These are phyloP conservation scores for Biscogniauxia mediterranea DNA, from an alignment of 2,329 filamentous ascomycete genomes.

Conservation along the genomic window DNA sequence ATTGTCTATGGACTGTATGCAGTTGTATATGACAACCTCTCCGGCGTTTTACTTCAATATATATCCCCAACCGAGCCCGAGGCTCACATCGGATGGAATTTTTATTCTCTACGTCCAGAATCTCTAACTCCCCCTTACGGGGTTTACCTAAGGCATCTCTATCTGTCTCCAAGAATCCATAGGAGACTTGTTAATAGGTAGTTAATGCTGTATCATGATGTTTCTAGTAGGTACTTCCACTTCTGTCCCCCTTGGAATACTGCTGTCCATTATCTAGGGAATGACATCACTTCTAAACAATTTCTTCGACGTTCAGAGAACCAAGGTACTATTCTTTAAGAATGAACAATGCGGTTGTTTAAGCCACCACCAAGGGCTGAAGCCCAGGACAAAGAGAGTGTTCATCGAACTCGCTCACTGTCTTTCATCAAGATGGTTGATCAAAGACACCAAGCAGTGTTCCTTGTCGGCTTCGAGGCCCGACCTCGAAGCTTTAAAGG, in stretches of 20 bases:
- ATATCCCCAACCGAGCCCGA: conserved; percentile 15
- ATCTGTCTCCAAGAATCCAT: neutral
- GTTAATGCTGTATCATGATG: neutral
- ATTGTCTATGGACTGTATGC: conserved; percentile 22
- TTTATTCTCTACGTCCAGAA: neutral
- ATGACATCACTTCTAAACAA: neutral
- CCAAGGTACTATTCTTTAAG: neutral
- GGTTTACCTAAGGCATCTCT: neutral
- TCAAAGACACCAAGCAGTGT: neutral
- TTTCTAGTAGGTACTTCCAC: conserved; percentile 7
- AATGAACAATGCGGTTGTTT: neutral
- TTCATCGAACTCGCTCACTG: neutral
- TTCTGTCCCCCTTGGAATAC: neutral
- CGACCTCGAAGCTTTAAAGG: neutral
- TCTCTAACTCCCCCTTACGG: neutral
- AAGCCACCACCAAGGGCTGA: neutral
- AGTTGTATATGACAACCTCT: conserved; percentile 22
- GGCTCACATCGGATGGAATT: conserved; percentile 3
- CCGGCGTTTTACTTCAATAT: conserved; percentile 28
- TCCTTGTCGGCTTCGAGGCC: neutral
- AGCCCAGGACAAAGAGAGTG: neutral
- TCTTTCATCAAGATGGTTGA: neutral
- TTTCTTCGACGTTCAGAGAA: neutral
- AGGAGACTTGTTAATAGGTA: neutral
- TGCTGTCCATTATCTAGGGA: neutral